Evolutionary conservation across 208 protist species (phyloP), one percentile per base, ranked within the genome.

Genomic region (Naegleria fowleri): DNA sequence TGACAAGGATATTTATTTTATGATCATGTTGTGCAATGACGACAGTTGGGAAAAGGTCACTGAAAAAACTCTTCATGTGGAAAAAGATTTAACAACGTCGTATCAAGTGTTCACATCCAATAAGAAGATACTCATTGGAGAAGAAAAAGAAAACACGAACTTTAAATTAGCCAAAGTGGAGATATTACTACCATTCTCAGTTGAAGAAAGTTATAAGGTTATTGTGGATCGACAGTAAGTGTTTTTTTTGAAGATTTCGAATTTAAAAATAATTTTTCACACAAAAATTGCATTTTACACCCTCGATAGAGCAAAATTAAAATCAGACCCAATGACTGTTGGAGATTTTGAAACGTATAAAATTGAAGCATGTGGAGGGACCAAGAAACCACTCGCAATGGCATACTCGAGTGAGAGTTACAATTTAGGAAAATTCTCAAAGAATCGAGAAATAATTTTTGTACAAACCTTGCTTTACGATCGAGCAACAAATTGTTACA

Each of bases 1-100:
- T 13, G 67, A 79, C n/a, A 79, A 79, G 29, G 67, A 79, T 79
- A 79, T 79, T 79, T 79, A 79, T 33, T 79, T 79, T 79, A 36
- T 29, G 1, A 67, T 67, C 55, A 67, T 67, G 55, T 13, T 67
- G 19, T 67, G 55, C 13, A 67, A 15, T 22, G 55, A 67, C 19
- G 22, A 29, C 22, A 29, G 22, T 29, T 67, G 55, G 55, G 55
- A 67, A 67, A 67, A 67, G 55, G 55, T 67, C 1, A 67, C 22
- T 67, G 55, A 67, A 67, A 48, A 48, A 7, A 9, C 43, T 48
- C 43, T 48, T 7, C 43, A 48, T 48, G 43, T 48, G 43, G 55
- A 67, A 67, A 67, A 67, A 19, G 11, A 67, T 19, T 29, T 67
- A 13, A 19, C 3, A 19, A 67, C 55, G 1, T 67, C 55, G 19